These are phyloP conservation scores for Zygnema circumcarinatum DNA, from an alignment of 139 green algal genomes.

Conservation along the genomic window DNA sequence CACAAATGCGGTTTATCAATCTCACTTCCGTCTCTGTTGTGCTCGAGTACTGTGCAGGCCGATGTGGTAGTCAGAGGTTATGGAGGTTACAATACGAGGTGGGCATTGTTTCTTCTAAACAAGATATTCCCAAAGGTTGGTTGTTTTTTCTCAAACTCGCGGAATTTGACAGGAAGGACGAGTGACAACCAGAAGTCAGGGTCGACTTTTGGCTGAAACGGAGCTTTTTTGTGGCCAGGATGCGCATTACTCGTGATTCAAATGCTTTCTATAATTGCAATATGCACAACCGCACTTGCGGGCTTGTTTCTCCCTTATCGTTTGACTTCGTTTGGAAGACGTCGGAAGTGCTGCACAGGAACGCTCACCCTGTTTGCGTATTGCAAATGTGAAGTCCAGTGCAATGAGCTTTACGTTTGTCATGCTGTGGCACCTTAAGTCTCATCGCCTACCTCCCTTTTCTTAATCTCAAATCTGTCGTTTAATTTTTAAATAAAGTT, in stretches of 20 bases:
- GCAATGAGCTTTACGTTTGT: background rate
- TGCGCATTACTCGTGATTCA: conserved; percentile 4
- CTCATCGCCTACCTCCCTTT: background rate
- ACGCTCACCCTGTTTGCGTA: too few species aligned
- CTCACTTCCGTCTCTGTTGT: background rate
- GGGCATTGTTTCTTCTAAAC: conserved; percentile 71
- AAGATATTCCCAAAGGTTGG: conserved; percentile 67
- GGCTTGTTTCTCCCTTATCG: too few species aligned
- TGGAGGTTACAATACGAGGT: conserved; percentile 89
- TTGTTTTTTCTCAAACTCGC: background rate
- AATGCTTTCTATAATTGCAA: conserved; percentile 8
- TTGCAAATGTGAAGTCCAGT: background rate
- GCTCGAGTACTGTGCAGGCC: conserved; percentile 11
- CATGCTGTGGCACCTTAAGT: background rate
- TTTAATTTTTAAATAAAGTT: background rate
- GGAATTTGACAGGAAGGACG: background rate
- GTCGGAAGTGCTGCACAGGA: too few species aligned
- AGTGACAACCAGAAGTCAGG: background rate
- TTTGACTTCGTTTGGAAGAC: too few species aligned
- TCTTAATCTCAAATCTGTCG: too few species aligned
- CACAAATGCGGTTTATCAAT: too few species aligned
- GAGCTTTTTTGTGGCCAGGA: background rate
- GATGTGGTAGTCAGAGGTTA: conserved; percentile 86
- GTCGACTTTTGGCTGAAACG: conserved; percentile 5
- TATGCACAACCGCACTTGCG: too few species aligned